Base-by-base conservation (phyloP, 2,329 filamentous ascomycete species). In the Purpureocillium lavendulum region DNA sequence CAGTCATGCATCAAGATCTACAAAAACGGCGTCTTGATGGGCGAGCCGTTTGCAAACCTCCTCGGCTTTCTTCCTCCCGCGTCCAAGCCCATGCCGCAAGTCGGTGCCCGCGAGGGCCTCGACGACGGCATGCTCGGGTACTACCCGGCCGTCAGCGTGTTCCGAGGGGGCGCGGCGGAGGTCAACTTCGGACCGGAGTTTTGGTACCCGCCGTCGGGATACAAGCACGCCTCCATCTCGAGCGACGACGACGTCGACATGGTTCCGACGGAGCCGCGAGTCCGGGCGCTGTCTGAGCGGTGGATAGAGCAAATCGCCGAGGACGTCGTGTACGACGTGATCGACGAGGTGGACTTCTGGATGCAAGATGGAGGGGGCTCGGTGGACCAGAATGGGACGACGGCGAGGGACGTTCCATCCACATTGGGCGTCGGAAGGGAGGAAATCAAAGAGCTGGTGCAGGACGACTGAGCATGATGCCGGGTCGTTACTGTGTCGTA, bases 91-190 rank as follows among this genome's bases (percentile, higher is more conserved):
- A 75, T 80, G 43, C 66, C 74, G 6, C 80, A 84, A 47, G 73
- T 83, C 32, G 87, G 85, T 11, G 87, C 86, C 14, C 73, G 92
- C 36, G 84, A 92, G 45, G 87, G 87, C 21, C 79, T 94, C 45
- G 92, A 98, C 55, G 92, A 98, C 55, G 92, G 90, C 29, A 85
- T 92, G 73, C 75, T 96, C 2, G 94, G 92, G 10, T 98, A 98
- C 64, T 95, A 94, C 55, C 92, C 92, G 2, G 87, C 89, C 16
- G 80, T 98, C 15, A 92, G 88, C 51, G 84, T 92, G 16, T 97
- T 96, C 64, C 81, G 85, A 33, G 90, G 89, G 38, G 92, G 90
- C 17, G 84, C 89, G 2, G 89, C 85, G 13, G 86, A 97, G 59
- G 82, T 90, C 52, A 96, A 96, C 61, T 96, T 98, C 56, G 90